Base-by-base conservation (phyloP, 345 rosid genomes). In the Arabis alpina region DNA sequence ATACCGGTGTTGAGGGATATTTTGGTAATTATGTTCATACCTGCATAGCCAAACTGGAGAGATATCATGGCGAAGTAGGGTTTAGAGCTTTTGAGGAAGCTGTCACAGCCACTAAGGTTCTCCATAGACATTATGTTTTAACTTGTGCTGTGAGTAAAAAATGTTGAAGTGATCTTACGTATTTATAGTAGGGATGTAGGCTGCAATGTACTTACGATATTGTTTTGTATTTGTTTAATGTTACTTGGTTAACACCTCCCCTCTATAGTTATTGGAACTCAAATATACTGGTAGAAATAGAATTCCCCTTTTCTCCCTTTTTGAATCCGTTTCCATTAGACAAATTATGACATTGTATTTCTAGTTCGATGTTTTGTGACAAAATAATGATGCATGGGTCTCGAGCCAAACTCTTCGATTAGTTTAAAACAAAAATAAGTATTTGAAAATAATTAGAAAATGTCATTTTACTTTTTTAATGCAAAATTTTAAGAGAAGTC, bases 41-140 rank as follows among this genome's bases (percentile, higher is more conserved):
- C 89, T 5, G 91, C 81, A 10, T 51, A 77, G 8, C 88, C 93
- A 60, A 86, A 81, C 68, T 87, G 96, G 41, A 86, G 45, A 23
- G 87, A 52, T 57, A 87, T 74, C 75, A 81, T 85, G 12, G 81
- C 84, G 64, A 84, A 19, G 73, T 63, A 90, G 16, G 91, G 89
- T 63, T 75, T 87, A 24, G 82, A 62, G 69, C 56, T 71, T 44
- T 19, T 62, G 41, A 71, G 62, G 32, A 71, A 71, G 69, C 79
- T 44, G 13, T 72, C 61, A 43, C 68, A 51, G 68, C 61, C 30
- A 13, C 37, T 42, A 51, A 70, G 53, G 25, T 51, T 55, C 63
- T 62, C 69, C 49, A 62, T 71, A 40, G 76, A 62, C 63, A 61
- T 66, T 15, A 42, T 66, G 42, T 14, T 71, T 24, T 54, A 25